Evolutionary conservation across 2,329 filamentous ascomycete genomes (phyloP).

Genomic region (Ophiocordyceps unilateralis): DNA sequence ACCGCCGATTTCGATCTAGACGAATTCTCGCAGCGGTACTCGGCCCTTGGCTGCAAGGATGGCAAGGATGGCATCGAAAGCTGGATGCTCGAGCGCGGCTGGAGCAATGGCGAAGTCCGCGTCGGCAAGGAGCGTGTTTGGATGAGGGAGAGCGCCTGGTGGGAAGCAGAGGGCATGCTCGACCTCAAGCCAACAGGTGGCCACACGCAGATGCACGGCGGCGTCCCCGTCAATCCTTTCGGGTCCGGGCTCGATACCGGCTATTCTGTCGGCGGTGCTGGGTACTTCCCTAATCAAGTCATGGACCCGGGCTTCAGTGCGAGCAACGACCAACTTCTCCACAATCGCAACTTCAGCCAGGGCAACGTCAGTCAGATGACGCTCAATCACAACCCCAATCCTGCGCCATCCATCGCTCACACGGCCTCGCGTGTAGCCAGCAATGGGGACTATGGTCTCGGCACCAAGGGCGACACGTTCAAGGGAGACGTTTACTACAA

Average conservation of each 20-base stretch:
- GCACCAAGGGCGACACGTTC: slow-evolving; percentile 65
- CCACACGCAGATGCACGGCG: slow-evolving; percentile 8
- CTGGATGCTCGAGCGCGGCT: slow-evolving; percentile 87
- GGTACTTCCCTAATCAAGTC: slow-evolving; percentile 52
- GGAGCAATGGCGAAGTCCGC: slow-evolving; percentile 95
- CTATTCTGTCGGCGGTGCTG: slow-evolving; percentile 49
- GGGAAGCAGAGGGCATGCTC: slow-evolving; percentile 93
- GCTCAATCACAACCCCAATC: slow-evolving; percentile 20
- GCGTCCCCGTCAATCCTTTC: slow-evolving; percentile 27
- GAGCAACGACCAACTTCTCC: slow-evolving; percentile 56
- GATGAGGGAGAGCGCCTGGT: slow-evolving; percentile 91
- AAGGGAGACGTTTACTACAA: slow-evolving; percentile 62
- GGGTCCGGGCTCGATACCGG: slow-evolving; percentile 43
- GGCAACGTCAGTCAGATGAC: slow-evolving; percentile 39
- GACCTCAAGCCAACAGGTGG: slow-evolving; percentile 59
- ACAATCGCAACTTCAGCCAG: slow-evolving; percentile 37
- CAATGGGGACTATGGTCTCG: slow-evolving; percentile 76
- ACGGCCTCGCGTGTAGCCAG: slow-evolving; percentile 37
- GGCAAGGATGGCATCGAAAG: slow-evolving; percentile 85
- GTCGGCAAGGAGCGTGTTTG: slow-evolving; percentile 83
- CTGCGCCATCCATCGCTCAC: slow-evolving; percentile 43
- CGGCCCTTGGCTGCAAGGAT: slow-evolving; percentile 68
- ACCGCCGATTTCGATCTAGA: slow-evolving; percentile 92
- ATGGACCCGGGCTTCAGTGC: slow-evolving; percentile 44
- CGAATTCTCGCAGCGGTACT: slow-evolving; percentile 76